Evolutionary conservation across 306 rosid species (phyloP).

Genomic region (Gastrolobium bilobum): DNA sequence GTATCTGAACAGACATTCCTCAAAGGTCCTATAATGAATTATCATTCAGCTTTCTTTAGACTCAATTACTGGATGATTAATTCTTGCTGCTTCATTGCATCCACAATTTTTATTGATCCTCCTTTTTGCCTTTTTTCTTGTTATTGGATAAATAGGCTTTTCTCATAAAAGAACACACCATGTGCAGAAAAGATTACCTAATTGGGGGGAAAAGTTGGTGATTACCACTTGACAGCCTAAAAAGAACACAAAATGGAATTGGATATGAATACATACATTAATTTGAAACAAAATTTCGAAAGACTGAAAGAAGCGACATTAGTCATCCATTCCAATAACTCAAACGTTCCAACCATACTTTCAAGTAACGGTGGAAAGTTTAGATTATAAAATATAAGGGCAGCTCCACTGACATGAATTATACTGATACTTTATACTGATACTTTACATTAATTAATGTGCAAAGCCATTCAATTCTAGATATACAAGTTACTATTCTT

Average conservation of each 20-base stretch:
- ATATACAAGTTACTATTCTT: too few relatives aligned
- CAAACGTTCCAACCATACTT: too few relatives aligned
- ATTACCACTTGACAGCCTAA: slow-evolving; percentile 1
- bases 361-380: neutral
- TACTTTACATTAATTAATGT: too few relatives aligned
- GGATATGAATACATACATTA: neutral
- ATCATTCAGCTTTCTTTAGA: slow-evolving; percentile 6
- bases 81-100: slow-evolving; percentile 8
- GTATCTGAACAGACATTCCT: slow-evolving; percentile 37
- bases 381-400: slow-evolving; percentile 21
- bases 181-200: slow-evolving; percentile 1
- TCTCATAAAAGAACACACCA: neutral
- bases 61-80: slow-evolving; percentile 46
- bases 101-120: slow-evolving; percentile 20
- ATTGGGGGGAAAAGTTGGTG: neutral
- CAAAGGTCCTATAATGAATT: slow-evolving; percentile 31
- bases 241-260: neutral
- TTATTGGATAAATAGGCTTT: slow-evolving; percentile 26
- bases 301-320: too few relatives aligned
- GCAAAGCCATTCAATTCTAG: too few relatives aligned
- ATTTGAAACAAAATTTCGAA: neutral
- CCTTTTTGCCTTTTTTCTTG: neutral
- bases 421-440: too few relatives aligned
- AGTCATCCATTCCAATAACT: slow-evolving; percentile 29
- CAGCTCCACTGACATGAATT: too few relatives aligned